Conservation (phyloP, 495 filamentous ascomycete genomes). For the Penicillium malachiteum region DNA sequence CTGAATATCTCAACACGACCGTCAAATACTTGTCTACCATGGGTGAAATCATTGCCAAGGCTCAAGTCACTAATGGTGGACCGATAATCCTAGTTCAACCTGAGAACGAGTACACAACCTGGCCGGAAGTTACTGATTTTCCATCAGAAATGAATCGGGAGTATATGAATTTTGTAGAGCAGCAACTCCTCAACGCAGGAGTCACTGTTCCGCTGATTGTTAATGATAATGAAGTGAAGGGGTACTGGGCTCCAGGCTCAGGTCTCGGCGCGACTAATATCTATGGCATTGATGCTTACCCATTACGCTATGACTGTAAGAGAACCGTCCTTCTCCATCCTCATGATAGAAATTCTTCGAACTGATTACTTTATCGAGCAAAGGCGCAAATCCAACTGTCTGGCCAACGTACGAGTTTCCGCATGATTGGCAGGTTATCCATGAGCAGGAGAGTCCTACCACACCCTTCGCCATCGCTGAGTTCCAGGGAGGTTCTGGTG, state of each 20-base stretch:
- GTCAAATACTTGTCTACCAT: constrained; percentile 43
- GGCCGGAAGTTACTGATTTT: constrained; percentile 33
- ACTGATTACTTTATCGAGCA: not conserved
- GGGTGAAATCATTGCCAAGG: constrained; percentile 58
- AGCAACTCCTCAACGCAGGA: constrained; percentile 58
- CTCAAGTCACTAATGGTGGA: constrained; percentile 70
- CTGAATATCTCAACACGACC: constrained; percentile 60
- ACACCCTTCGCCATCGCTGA: constrained; percentile 65
- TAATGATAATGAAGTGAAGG: constrained; percentile 58
- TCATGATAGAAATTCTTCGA: not conserved
- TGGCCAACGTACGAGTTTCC: constrained; percentile 47
- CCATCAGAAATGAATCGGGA: constrained; percentile 42
- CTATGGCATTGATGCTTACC: constrained; percentile 69
- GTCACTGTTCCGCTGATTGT: constrained; percentile 67
- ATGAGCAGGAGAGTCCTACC: constrained; percentile 52
- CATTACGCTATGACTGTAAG: constrained; percentile 55
- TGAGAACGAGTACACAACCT: constrained; percentile 62
- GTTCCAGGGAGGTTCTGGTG: constrained; percentile 20
- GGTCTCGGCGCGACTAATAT: constrained; percentile 63
- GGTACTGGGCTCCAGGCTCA: constrained; percentile 59
- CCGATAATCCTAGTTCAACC: constrained; percentile 70
- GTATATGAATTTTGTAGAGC: constrained; percentile 63
- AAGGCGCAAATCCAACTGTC: constrained; percentile 36
- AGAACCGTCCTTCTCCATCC: too few species aligned
- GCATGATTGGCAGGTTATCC: constrained; percentile 39